Percentiles rank a stretch among this genome's conserved stretches.
Evolutionary conservation across 208 protist genomes (phyloP).

Genomic region (Vickermania ingenoplastis): DNA sequence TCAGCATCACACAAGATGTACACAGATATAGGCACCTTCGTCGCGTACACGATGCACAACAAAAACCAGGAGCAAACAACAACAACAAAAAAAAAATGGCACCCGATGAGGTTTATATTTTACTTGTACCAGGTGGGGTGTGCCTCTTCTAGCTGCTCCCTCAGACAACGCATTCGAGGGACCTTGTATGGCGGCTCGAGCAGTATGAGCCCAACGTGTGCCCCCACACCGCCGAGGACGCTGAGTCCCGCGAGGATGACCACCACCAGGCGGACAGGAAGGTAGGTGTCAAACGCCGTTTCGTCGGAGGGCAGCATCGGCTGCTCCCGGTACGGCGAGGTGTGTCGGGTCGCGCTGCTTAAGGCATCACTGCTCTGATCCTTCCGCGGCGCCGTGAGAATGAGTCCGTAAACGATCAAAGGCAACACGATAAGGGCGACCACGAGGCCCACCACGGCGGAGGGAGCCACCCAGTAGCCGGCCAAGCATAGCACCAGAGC

Average conservation of each 20-base stretch:
- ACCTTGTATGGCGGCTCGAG: slow-evolving; percentile 46
- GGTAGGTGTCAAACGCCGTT: slow-evolving; percentile 43
- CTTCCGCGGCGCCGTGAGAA: slow-evolving; percentile 31
- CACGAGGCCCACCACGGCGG: slow-evolving; percentile 34
- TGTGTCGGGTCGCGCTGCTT: neutral
- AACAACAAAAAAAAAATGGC: no score
- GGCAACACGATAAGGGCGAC: slow-evolving; percentile 39
- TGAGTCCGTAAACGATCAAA: slow-evolving; percentile 68
- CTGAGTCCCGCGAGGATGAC: slow-evolving; percentile 34
- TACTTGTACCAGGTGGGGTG: slow-evolving; percentile 75
- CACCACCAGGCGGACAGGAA: slow-evolving; percentile 50
- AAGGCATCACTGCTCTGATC: neutral
- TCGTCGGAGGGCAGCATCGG: slow-evolving; percentile 22
- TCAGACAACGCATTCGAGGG: slow-evolving; percentile 61
- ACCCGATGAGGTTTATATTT: neutral
- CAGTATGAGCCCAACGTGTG: slow-evolving; percentile 26
- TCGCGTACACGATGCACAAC: no score
- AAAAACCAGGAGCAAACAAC: no score
- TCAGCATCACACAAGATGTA: no score
- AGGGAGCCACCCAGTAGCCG: slow-evolving; percentile 33
- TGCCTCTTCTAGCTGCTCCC: slow-evolving; percentile 62
- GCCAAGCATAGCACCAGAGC: slow-evolving; percentile 36
- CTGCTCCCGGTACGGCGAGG: slow-evolving; percentile 34
- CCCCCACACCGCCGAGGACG: slow-evolving; percentile 29
- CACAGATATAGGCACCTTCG: no score